Evolutionary conservation across 306 rosid genomes (phyloP), one percentile per base, ranked within the genome.

Genomic region (Cucurbita argyrosperma): DNA sequence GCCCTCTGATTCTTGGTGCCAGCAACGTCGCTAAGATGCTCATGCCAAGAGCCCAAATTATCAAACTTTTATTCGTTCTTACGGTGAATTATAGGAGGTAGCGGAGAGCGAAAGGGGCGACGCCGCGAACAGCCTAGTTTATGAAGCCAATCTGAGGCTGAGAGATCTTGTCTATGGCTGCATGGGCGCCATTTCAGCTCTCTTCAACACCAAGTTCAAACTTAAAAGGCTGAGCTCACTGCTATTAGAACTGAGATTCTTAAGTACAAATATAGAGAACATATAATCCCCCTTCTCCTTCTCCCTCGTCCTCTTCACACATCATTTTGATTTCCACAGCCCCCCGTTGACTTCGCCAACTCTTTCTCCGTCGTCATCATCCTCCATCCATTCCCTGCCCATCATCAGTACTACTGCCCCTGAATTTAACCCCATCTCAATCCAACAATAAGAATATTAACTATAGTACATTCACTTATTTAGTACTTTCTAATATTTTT

Each of bases 11-110:
- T 76, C 91, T 94, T 45, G 97, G 99, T 51, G 99, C 99, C 45
- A 94, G 99, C 86, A 94, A 94, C 78, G 99, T 94, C 74, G 90
- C 99, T 11, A 94, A 94, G 89, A 85, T 94, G 97, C 90, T 94
- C 4, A 88, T 88, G 97, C 97, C 89, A 87, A 53, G n/a, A 19
- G 61, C 49, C 76, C 69, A 53, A 58, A 79, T 39, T 30, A 30
- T 56, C 9, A 14, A 39, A 3, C 30, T 59, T 19, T 30, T 30
- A 30, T 30, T 30, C 35, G 3, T 30, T 30, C 35, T 30, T 30
- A 30, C 35, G 35, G 4, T 30, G 35, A 30, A 13, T 74, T 39
- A 62, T 50, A 94, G 97, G 99, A 94, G 76, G 97, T 91, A 59
- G 86, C 96, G 38, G 96, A 94, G 83, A 77, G 80, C 71, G 90